A percentile compares a stretch with the other conserved stretches of the same genome.
Evolutionary conservation across 2,329 filamentous ascomycete species (phyloP).

Genomic region (Fusarium palustre): DNA sequence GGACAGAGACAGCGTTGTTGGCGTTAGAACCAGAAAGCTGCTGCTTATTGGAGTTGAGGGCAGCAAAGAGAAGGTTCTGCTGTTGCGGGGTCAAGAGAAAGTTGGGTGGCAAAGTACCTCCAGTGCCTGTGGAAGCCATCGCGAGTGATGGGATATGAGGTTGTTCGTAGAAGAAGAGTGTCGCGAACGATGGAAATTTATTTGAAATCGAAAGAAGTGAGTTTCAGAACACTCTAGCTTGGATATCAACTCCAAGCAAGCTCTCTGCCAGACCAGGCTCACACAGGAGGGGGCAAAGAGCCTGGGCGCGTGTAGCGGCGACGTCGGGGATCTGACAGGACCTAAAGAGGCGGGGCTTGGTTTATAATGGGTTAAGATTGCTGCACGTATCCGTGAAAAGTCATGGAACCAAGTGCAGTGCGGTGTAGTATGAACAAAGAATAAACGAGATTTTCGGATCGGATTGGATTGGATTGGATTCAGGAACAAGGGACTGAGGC

Average conservation of each 20-base stretch:
- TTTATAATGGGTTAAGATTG: constrained; percentile 16
- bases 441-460: constrained; percentile 37
- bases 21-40: constrained; percentile 50
- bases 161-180: constrained; percentile 4
- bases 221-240: constrained; percentile 1
- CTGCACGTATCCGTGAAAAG: constrained; percentile 17
- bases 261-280: constrained; percentile 44
- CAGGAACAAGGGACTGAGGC: constrained; percentile 20
- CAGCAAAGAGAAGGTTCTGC: constrained; percentile 79
- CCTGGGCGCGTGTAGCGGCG: constrained; percentile 39
- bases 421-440: constrained; percentile 16
- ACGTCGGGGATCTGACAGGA: constrained; percentile 34
- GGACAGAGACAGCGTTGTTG: constrained; percentile 57
- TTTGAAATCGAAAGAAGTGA: constrained; percentile 22
- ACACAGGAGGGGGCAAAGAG: constrained; percentile 44
- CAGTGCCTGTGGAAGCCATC: constrained; percentile 65
- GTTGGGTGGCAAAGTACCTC: constrained; percentile 59
- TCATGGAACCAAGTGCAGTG: constrained; percentile 10
- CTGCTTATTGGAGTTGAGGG: constrained; percentile 76
- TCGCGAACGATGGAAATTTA: constrained; percentile 8
- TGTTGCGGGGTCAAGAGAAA: constrained; percentile 81
- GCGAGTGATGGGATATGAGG: constrained; percentile 26
- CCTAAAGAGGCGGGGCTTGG: constrained; percentile 28
- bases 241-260: constrained; percentile 44
- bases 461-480: constrained; percentile 43